phyloP scores from a whole-genome alignment of 2,329 filamentous ascomycete species.

The Ceratocystis cubensis region DNA sequence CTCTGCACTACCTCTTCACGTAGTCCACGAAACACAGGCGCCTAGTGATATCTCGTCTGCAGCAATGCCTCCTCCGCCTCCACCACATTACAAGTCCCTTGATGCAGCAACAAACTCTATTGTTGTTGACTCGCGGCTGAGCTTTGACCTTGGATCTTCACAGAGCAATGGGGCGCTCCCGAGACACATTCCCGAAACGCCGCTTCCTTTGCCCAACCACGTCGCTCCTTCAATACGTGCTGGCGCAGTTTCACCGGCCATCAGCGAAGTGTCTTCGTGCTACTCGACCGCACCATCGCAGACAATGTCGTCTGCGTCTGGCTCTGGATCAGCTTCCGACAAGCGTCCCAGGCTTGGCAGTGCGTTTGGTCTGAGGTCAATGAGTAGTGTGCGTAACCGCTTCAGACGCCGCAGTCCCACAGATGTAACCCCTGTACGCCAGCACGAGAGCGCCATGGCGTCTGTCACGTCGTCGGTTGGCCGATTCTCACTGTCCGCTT shows the following conservation, averaged over 20 bases:
- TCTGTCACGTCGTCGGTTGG: slow-evolving; percentile 15
- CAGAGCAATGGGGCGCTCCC: background rate
- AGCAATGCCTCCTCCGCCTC: background rate
- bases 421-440: slow-evolving; percentile 1
- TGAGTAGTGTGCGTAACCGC: slow-evolving; percentile 16
- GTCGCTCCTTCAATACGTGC: background rate
- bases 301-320: slow-evolving; percentile 4
- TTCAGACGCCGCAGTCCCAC: slow-evolving; percentile 19
- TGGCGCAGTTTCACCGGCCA: slow-evolving; percentile 11
- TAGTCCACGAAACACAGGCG: background rate
- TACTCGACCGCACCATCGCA: slow-evolving; percentile 13
- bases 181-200: background rate
- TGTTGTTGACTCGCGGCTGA: slow-evolving; percentile 17
- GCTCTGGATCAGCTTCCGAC: background rate
- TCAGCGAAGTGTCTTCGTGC: slow-evolving; percentile 12
- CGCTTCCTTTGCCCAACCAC: slow-evolving; percentile 5
- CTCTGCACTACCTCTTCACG: background rate
- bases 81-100: slow-evolving; percentile 11
- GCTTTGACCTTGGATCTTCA: slow-evolving; percentile 14
- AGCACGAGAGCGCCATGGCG: slow-evolving; percentile 13
- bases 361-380: slow-evolving; percentile 13
- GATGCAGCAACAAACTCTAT: slow-evolving; percentile 12
- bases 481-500: slow-evolving; percentile 15
- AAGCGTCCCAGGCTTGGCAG: slow-evolving; percentile 5
- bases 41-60: background rate